Conservation (phyloP, 441 rosid genomes). For the Populus hybrid region DNA sequence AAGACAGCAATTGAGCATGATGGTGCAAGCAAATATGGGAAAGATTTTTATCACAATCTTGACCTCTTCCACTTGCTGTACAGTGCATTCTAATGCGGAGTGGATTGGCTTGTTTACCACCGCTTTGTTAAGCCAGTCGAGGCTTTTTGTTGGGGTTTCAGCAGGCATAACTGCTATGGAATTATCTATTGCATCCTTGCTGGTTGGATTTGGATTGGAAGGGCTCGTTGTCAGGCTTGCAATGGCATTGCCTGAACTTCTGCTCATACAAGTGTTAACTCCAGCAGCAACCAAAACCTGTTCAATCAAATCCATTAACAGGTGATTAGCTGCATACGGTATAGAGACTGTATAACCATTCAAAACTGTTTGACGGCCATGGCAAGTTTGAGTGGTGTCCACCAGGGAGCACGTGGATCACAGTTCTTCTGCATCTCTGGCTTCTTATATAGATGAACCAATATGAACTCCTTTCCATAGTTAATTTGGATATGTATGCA, state of each 20-base stretch:
- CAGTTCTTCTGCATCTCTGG: not conserved
- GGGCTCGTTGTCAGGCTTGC: constrained; percentile 58
- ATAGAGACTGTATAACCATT: not conserved
- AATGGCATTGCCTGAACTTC: constrained; percentile 55
- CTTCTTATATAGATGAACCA: not conserved
- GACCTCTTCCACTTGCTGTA: constrained; percentile 75
- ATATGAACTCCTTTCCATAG: not conserved
- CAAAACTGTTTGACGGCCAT: not conserved
- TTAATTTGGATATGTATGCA: not conserved
- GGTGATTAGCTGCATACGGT: not conserved
- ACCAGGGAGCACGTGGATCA: not conserved
- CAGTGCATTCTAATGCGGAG: constrained; percentile 49
- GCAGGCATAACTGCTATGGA: constrained; percentile 16
- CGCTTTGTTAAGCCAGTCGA: constrained; percentile 59
- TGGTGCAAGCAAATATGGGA: constrained; percentile 82
- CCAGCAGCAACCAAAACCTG: constrained; percentile 73
- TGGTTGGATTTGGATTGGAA: constrained; percentile 18
- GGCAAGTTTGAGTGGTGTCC: not conserved
- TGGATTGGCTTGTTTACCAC: constrained; percentile 42
- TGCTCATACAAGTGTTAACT: constrained; percentile 34
- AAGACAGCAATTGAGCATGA: constrained; percentile 86
- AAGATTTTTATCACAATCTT: constrained; percentile 71
- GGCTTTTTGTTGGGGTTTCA: constrained; percentile 35
- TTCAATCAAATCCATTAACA: constrained; percentile 1
- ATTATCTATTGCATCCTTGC: constrained; percentile 23